phyloP scores from a whole-genome alignment of 768 basidiomycete species.

The Nidularia pulvinata region DNA sequence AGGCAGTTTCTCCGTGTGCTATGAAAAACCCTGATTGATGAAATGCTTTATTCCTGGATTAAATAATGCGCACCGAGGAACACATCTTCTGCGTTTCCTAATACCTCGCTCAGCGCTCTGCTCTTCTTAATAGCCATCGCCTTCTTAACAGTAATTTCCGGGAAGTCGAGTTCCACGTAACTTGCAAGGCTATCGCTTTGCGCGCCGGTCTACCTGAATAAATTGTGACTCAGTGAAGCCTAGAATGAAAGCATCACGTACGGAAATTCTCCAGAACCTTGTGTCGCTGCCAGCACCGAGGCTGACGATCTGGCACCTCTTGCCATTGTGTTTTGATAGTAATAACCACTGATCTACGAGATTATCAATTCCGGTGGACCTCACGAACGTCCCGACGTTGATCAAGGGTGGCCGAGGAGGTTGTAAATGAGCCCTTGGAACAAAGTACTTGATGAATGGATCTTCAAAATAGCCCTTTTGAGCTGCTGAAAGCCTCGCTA shows the following conservation, averaged over 20 bases:
- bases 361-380: constrained; percentile 77
- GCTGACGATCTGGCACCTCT: constrained; percentile 84
- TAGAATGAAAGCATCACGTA: constrained; percentile 35
- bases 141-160: constrained; percentile 83
- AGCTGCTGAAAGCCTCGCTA: constrained; percentile 86
- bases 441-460: constrained; percentile 66
- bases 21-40: not conserved
- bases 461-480: constrained; percentile 80
- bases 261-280: constrained; percentile 89
- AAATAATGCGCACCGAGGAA: constrained; percentile 25
- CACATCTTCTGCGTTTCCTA: constrained; percentile 47
- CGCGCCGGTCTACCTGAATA: constrained; percentile 53
- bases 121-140: constrained; percentile 77
- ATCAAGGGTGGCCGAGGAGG: constrained; percentile 83
- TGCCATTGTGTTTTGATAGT: constrained; percentile 36
- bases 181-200: constrained; percentile 43
- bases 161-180: constrained; percentile 93
- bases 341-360: constrained; percentile 70
- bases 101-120: constrained; percentile 45
- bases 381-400: constrained; percentile 92
- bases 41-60: not conserved
- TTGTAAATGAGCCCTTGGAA: constrained; percentile 63
- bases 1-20: constrained; percentile 64
- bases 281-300: constrained; percentile 96
- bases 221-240: not conserved